Evolutionary conservation across 2,329 filamentous ascomycete genomes (phyloP).

Genomic region (Penicillium expansum): DNA sequence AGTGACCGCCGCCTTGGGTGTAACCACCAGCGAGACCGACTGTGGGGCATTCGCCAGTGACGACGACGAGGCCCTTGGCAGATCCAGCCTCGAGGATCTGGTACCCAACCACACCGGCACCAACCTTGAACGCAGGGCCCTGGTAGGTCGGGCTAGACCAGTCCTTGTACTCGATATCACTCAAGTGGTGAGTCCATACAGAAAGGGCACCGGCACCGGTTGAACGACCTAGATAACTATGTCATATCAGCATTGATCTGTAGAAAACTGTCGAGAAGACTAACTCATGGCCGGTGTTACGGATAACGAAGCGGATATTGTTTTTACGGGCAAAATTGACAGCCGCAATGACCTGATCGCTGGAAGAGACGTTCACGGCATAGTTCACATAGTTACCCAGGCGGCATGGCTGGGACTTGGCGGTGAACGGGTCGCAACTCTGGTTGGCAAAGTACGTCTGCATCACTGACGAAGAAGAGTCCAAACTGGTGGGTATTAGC

Average conservation of each 20-base stretch:
- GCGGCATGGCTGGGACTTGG: slow-evolving; percentile 22
- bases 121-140: slow-evolving; percentile 54
- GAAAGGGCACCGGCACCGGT: slow-evolving; percentile 55
- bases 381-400: slow-evolving; percentile 35
- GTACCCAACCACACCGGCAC: slow-evolving; percentile 53
- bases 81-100: slow-evolving; percentile 51
- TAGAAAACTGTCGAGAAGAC: neutral
- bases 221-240: slow-evolving; percentile 52
- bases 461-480: slow-evolving; percentile 34
- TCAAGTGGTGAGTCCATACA: slow-evolving; percentile 36
- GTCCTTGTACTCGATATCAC: slow-evolving; percentile 28
- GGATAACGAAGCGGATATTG: slow-evolving; percentile 52
- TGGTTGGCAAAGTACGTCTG: slow-evolving; percentile 33
- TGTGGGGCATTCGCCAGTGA: slow-evolving; percentile 55
- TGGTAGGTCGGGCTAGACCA: slow-evolving; percentile 46
- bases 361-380: slow-evolving; percentile 35
- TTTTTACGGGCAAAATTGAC: slow-evolving; percentile 47
- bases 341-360: slow-evolving; percentile 28
- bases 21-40: slow-evolving; percentile 62
- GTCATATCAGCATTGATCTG: neutral
- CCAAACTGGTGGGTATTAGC: slow-evolving; percentile 14
- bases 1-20: slow-evolving; percentile 60
- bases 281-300: slow-evolving; percentile 45
- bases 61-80: slow-evolving; percentile 48
- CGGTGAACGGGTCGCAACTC: slow-evolving; percentile 32